Evolutionary conservation across 2,329 filamentous ascomycete genomes (phyloP).

Genomic region (Xylariaceae sp.): DNA sequence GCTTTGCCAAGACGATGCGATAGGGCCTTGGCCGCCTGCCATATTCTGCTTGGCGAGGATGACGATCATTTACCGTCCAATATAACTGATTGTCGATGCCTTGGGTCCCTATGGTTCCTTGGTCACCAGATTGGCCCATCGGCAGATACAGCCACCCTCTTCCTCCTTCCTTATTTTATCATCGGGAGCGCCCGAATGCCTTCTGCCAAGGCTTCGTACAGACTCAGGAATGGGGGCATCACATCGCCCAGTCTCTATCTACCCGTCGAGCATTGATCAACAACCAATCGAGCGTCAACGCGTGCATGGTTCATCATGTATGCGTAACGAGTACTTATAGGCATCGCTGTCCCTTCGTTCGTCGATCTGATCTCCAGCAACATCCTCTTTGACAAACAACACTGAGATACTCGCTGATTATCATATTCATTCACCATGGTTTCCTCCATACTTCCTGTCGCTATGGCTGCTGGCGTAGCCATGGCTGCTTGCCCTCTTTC

Average conservation of each 20-base stretch:
- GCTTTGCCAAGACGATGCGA: no score
- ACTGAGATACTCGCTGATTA: background rate
- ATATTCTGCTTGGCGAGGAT: no score
- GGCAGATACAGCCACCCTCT: background rate
- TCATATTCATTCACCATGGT: conserved; percentile 14
- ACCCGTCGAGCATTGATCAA: no score
- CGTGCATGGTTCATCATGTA: conserved; percentile 2
- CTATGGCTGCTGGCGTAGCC: conserved; percentile 18
- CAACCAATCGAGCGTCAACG: background rate
- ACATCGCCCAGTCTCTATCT: conserved; percentile 7
- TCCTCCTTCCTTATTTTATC: conserved; percentile 18
- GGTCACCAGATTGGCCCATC: conserved; percentile 11
- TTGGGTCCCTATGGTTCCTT: conserved; percentile 1
- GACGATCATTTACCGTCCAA: no score
- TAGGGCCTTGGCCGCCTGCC: no score
- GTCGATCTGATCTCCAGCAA: background rate
- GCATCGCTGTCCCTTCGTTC: background rate
- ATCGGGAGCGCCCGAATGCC: conserved; percentile 15
- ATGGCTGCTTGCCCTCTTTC: conserved; percentile 22
- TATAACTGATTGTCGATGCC: no score
- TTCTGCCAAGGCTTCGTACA: conserved; percentile 11
- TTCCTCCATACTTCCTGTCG: conserved; percentile 19
- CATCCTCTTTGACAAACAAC: conserved; percentile 7
- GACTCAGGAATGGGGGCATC: conserved; percentile 11
- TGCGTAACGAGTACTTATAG: conserved; percentile 12